Evolutionary conservation across 1,284 basidiomycete species (phyloP).

Genomic region (Termitomyces sp.): DNA sequence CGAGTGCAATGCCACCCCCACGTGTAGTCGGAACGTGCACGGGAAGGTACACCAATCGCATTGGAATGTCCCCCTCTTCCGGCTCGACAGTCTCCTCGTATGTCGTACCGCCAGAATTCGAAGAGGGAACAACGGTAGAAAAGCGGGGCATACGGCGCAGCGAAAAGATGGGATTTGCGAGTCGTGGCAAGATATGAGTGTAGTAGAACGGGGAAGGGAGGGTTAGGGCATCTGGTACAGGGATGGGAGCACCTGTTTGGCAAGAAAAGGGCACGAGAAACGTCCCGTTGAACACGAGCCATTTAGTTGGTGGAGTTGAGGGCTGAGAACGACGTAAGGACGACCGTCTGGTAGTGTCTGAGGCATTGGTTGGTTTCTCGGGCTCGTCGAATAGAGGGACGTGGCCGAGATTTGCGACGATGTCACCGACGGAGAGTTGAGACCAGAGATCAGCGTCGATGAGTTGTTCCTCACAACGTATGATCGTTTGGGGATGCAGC

Average conservation of each 20-base stretch:
- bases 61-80: slow-evolving; percentile 8
- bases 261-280: slow-evolving; percentile 51
- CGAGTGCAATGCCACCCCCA: slow-evolving; percentile 42
- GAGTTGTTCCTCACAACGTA: slow-evolving; percentile 61
- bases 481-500: slow-evolving; percentile 28
- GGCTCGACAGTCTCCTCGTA: background rate
- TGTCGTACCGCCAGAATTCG: background rate
- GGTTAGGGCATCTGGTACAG: slow-evolving; percentile 49
- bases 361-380: background rate
- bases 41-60: slow-evolving; percentile 31
- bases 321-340: slow-evolving; percentile 7
- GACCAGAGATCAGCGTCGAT: slow-evolving; percentile 60
- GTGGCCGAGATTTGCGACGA: slow-evolving; percentile 74
- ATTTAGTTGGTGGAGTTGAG: slow-evolving; percentile 32
- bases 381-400: slow-evolving; percentile 44
- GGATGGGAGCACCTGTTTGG: slow-evolving; percentile 42
- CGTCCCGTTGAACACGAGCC: slow-evolving; percentile 68
- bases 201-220: slow-evolving; percentile 73
- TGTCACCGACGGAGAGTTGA: slow-evolving; percentile 65
- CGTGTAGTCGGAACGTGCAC: slow-evolving; percentile 40
- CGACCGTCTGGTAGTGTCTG: background rate
- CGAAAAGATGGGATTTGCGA: slow-evolving; percentile 43
- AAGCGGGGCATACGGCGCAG: slow-evolving; percentile 39
- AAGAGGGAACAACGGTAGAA: slow-evolving; percentile 16
- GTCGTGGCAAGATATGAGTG: slow-evolving; percentile 48